Base-by-base conservation (phyloP, 768 basidiomycete species). In the Pleurotus giganteus region DNA sequence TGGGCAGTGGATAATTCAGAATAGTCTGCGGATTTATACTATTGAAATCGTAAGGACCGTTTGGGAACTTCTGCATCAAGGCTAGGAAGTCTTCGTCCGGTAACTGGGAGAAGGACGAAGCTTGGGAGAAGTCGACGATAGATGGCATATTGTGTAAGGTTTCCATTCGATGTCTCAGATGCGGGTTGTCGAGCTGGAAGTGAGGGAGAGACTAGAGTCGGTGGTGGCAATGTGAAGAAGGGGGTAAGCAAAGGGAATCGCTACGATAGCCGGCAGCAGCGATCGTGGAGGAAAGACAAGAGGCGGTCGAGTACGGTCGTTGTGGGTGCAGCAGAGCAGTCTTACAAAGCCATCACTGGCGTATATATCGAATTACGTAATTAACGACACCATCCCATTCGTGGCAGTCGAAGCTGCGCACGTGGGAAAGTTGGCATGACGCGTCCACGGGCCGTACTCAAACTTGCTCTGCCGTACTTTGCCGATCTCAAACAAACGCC, bases 61-160 rank as follows among this genome's bases (percentile, higher is more conserved):
- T 60, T 29, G 81, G 74, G 63, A 88, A 90, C 69, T 89, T 90
- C 64, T 86, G 84, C 2, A 92, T 77, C 47, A 91, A 76, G 9
- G 85, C 81, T 41, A 91, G 80, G 58, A 92, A 88, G 70, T 90
- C 88, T 63, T 85, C 85, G 64, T 91, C 88, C 9, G 83, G 77
- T 39, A 90, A 69, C 41, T 84, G 82, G 4, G 86, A 76, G 72
- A 88, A 82, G 29, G 79, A 69, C 17, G 79, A 66, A 12, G 81
- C 69, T 58, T 84, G 81, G 2, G 84, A 72, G 55, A 87, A 74
- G 61, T 89, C 86, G 88, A 89, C 89, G 66, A 87, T 78, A 17
- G 80, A 72, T 37, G 79, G 70, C 26, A 74, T 59, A 59, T 79
- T 69, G 26, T 74, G 58, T 58, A 72, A 79, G 29, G 80, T 61